Evolutionary conservation across 2,329 filamentous ascomycete species (phyloP), one percentile per base, ranked within the genome.

Genomic region (Hypoxylon sp.): DNA sequence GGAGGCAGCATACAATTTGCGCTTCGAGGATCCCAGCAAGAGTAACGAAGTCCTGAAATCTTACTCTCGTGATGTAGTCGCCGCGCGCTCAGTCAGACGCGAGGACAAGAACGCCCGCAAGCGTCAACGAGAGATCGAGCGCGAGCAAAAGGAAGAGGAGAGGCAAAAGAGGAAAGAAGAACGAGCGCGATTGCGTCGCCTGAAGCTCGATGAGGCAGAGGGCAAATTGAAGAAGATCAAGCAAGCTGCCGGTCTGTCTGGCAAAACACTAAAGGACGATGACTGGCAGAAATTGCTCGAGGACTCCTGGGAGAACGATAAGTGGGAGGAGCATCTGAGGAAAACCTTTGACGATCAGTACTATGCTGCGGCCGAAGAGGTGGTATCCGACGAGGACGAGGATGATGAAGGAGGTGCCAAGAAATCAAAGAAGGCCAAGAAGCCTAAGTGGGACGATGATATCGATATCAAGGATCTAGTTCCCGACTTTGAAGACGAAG

Each of bases 381-480:
- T 75, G 57, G 88, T 85, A 8, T 79, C 75, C 58, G 88, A 85
- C 60, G 89, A 88, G 53, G 81, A 77, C 2, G 80, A 82, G 11
- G 75, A 65, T 19, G 59, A 78, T n/a, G 82, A 79, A 5, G 81
- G 75, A 29, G 73, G 73, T 12, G 60, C 72, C 42, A 85, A 83
- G 69, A 85, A 82, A 67, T 84, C 83, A 60, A 86, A 80, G 66
- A 79, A 79, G 58, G 73, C 81, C 7, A 91, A 90, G 78, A 96
- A 96, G 74, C 91, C 90, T 7, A 89, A 85, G 57, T 99, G 93
- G 88, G 90, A 97, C 64, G 91, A 97, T 66, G 94, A 99, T 68
- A 97, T 99, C 63, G 92, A 97, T 68, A 97, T 99, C 75, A 91
- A 89, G 55, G 93, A 96, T 69, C 80, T 97, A 40, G 76, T 96